Conservation (phyloP, 352 stramenopile species). For the Pythium scleroteichum region DNA sequence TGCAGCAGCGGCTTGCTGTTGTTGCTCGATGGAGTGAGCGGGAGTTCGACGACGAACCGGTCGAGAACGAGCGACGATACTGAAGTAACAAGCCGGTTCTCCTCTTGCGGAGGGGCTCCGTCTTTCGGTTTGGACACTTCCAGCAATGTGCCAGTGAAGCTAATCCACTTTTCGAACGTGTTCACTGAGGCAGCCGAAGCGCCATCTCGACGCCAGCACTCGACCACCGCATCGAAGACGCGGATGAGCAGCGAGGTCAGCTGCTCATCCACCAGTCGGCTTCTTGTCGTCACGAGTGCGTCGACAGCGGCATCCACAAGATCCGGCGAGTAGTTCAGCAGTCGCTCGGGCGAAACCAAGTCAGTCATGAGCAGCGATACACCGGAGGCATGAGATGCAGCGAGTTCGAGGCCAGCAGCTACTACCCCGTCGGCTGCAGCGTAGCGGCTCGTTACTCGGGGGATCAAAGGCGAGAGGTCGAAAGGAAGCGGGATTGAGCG, state of each 20-base stretch:
- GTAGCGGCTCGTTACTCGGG: slow-evolving; percentile 9
- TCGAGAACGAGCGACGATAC: slow-evolving; percentile 2
- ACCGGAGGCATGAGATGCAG: slow-evolving; percentile 12
- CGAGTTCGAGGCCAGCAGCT: slow-evolving; percentile 6
- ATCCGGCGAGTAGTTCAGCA: slow-evolving; percentile 8
- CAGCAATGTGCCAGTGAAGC: slow-evolving; percentile 6
- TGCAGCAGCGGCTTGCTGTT: neutral
- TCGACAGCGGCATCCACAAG: slow-evolving; percentile 3
- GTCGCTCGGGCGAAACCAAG: slow-evolving; percentile 7
- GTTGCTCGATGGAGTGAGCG: slow-evolving; percentile 2
- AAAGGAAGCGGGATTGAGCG: slow-evolving; percentile 7
- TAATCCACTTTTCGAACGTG: slow-evolving; percentile 13
- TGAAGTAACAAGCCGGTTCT: neutral
- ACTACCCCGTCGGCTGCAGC: neutral
- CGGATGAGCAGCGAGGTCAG: slow-evolving; percentile 11
- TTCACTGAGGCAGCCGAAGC: neutral
- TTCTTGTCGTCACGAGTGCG: neutral
- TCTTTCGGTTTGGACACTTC: slow-evolving; percentile 1
- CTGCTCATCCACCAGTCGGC: slow-evolving; percentile 1
- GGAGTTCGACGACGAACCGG: neutral
- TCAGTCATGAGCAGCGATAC: slow-evolving; percentile 2
- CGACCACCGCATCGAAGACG: slow-evolving; percentile 15
- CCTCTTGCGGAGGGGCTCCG: neutral
- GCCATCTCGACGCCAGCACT: neutral
- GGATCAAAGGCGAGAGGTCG: slow-evolving; percentile 8